These are phyloP conservation scores for Penicillium crystallinum DNA, from an alignment of 495 filamentous ascomycete species.

Conservation along the genomic window DNA sequence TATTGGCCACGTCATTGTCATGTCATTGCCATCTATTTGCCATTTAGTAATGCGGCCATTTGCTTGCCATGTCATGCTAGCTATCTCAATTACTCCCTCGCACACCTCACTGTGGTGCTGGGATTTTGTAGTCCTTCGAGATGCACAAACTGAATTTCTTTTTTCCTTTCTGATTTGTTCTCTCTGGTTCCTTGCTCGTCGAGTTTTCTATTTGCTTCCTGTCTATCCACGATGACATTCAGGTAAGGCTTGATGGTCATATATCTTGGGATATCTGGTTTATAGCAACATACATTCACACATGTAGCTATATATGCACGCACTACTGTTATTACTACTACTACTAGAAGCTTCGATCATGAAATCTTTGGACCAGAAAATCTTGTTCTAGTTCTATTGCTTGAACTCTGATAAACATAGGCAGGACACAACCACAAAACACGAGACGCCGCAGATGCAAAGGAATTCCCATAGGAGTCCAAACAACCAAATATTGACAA, in stretches of 20 bases:
- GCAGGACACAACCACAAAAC: not conserved
- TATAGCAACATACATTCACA: too few species aligned
- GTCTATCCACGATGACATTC: not conserved
- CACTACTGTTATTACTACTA: too few species aligned
- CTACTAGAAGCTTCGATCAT: too few species aligned
- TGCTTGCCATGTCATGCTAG: not conserved
- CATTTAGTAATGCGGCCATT: not conserved
- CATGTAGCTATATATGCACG: too few species aligned
- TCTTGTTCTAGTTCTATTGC: not conserved
- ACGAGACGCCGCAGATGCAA: not conserved
- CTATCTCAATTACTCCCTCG: too few species aligned
- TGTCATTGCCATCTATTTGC: not conserved
- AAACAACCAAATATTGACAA: not conserved
- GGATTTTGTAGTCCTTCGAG: slow-evolving; percentile 2
- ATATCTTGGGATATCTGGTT: not conserved
- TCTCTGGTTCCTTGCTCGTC: too few species aligned
- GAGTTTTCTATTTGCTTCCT: not conserved
- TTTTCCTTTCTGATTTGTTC: not conserved
- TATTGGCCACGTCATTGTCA: not conserved
- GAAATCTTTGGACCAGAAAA: too few species aligned
- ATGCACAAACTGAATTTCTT: not conserved
- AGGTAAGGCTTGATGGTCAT: not conserved
- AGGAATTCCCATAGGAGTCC: not conserved
- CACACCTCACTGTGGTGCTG: slow-evolving; percentile 12
- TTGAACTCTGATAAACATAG: not conserved